These are phyloP conservation scores for Apiospora phragmitis DNA, from an alignment of 2,329 filamentous ascomycete genomes.

Conservation along the genomic window DNA sequence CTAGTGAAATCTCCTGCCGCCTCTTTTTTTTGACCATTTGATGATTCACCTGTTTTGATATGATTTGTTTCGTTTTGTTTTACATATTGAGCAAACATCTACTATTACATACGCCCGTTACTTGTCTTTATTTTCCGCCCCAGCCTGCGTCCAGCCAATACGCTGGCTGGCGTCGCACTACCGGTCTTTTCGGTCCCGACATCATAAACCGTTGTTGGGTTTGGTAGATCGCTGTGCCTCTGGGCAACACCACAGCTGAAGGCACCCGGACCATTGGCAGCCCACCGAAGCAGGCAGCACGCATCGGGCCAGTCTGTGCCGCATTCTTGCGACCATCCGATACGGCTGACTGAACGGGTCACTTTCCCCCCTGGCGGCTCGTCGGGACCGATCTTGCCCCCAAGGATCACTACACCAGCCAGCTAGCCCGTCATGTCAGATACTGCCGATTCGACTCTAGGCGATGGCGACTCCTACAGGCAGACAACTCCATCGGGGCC, in stretches of 20 bases:
- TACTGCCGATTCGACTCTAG: slow-evolving; percentile 16
- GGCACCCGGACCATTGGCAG: neutral
- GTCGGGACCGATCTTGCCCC: neutral
- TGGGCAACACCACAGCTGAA: neutral
- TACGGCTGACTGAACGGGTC: neutral
- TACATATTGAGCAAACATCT: neutral
- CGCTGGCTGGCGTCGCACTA: slow-evolving; percentile 2
- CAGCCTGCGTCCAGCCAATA: neutral
- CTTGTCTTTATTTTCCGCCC: neutral
- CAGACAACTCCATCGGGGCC: slow-evolving; percentile 15
- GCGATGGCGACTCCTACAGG: slow-evolving; percentile 17
- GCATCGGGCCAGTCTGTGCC: neutral
- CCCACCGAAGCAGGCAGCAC: neutral
- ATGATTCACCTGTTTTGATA: neutral
- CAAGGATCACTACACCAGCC: neutral
- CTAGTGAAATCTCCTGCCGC: neutral
- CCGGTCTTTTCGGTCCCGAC: slow-evolving; percentile 6
- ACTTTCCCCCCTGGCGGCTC: neutral
- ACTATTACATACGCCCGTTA: neutral
- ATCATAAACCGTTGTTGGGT: neutral
- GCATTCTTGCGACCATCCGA: slow-evolving; percentile 3
- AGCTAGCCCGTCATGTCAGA: slow-evolving; percentile 15
- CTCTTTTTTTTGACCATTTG: neutral
- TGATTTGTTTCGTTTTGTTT: neutral
- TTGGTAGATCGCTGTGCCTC: slow-evolving; percentile 2